Conservation (phyloP, 352 stramenopile genomes). For the Phytophthora cryptogea region DNA sequence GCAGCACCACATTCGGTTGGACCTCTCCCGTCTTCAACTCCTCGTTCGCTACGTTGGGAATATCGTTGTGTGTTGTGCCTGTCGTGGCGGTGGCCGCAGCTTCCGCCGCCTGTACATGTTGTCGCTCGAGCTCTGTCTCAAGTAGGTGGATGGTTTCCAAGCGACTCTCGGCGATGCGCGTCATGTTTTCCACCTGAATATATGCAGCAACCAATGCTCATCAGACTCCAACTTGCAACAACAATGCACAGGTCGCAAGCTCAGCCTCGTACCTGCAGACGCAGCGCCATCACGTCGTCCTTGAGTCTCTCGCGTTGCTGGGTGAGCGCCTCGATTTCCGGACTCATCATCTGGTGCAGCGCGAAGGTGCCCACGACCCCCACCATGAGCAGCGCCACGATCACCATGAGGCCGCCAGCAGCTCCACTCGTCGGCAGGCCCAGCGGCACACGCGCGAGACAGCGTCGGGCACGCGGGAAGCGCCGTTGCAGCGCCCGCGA, state of each 20-base stretch:
- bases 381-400: conserved; percentile 58
- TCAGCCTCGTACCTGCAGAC: conserved; percentile 42
- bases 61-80: conserved; percentile 6
- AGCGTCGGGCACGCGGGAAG: conserved; percentile 29
- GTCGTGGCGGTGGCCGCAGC: conserved; percentile 30
- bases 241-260: background rate
- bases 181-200: conserved; percentile 65
- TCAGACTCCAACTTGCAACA: background rate
- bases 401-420: conserved; percentile 50
- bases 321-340: conserved; percentile 71
- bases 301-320: conserved; percentile 62
- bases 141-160: conserved; percentile 75
- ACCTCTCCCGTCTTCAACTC: conserved; percentile 22
- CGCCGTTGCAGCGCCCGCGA: conserved; percentile 24
- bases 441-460: conserved; percentile 38
- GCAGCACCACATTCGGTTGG: conserved; percentile 38
- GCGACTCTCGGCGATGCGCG: conserved; percentile 64
- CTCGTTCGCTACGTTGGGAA: conserved; percentile 13
- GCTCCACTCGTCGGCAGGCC: conserved; percentile 31
- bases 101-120: conserved; percentile 55
- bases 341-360: conserved; percentile 77
- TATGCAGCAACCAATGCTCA: conserved; percentile 3
- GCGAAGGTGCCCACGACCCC: conserved; percentile 69
- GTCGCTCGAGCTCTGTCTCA: conserved; percentile 69
- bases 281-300: conserved; percentile 49